These are phyloP conservation scores for Stylosanthes scabra DNA, from an alignment of 331 rosid species.

Conservation along the genomic window DNA sequence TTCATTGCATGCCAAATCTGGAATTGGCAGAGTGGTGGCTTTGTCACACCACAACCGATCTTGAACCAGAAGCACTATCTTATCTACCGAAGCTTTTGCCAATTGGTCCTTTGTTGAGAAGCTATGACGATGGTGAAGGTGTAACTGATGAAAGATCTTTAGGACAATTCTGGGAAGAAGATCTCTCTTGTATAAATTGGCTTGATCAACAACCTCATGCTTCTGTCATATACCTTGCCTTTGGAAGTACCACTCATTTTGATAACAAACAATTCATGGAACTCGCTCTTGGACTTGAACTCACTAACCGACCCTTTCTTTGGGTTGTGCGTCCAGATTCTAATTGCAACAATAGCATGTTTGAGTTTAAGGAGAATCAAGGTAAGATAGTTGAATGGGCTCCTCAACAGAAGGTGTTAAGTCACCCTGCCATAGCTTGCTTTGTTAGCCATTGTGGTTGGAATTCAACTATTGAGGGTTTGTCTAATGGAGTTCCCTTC, in stretches of 20 bases:
- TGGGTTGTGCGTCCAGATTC: slow-evolving; percentile 29
- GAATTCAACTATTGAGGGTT: slow-evolving; percentile 57
- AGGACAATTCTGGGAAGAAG: slow-evolving; percentile 29
- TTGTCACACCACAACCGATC: slow-evolving; percentile 11
- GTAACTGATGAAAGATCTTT: neutral
- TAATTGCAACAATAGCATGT: slow-evolving; percentile 23
- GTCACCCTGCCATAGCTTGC: slow-evolving; percentile 55
- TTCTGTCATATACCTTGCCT: neutral
- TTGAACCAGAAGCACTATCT: slow-evolving; percentile 17
- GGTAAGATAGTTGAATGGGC: slow-evolving; percentile 50
- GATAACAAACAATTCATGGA: slow-evolving; percentile 30
- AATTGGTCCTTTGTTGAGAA: slow-evolving; percentile 18
- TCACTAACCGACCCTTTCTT: slow-evolving; percentile 18
- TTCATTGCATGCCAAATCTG: neutral
- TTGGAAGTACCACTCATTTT: neutral
- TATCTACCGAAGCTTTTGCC: slow-evolving; percentile 9
- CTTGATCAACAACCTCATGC: slow-evolving; percentile 22
- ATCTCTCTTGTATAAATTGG: slow-evolving; percentile 22
- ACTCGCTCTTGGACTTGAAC: slow-evolving; percentile 31
- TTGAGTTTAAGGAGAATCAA: slow-evolving; percentile 21
- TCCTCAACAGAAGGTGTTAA: slow-evolving; percentile 50
- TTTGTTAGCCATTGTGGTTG: slow-evolving; percentile 64
- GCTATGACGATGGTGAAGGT: neutral
- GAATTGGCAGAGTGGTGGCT: slow-evolving; percentile 14
- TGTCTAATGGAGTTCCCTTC: slow-evolving; percentile 21